Evolutionary conservation across 306 rosid genomes (phyloP), one percentile per base, ranked within the genome.

Genomic region (Leucaena leucocephala): DNA sequence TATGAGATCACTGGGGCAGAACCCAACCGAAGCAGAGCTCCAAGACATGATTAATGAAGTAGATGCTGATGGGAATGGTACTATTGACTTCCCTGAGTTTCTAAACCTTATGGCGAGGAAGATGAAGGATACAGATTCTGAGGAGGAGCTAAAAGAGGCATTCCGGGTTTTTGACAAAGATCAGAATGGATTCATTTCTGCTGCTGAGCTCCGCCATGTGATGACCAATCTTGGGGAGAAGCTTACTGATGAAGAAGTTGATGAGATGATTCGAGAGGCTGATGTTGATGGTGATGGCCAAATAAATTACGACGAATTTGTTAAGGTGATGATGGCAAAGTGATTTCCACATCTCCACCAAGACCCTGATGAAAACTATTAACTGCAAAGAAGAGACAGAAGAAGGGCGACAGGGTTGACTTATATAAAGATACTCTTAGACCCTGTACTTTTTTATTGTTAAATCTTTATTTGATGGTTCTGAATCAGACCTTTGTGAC

Each of bases 211-310:
- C 39, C 97, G 97, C 80, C 97, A 90, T 74, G 97, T 92, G 79
- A 92, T 92, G 97, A 92, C 97, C 67, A 92, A 92, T 83, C 94
- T 92, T 3, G 97, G 97, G 3, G 97, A 91, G 91, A 91, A 91
- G 83, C 92, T 91, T 85, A 91, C 92, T 0, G 97, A 91, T 27
- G 97, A 91, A 48, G 97, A 91, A 78, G 97, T 91, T 2, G 94
- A 91, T 72, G 97, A 91, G 91, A 91, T 91, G 97, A 89, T 91
- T 62, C 85, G 91, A 4, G 97, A 91, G 83, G 97, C 97, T 69
- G 97, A 91, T 71, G 92, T 90, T 71, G 97, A 92, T 57, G 97
- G 97, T 55, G 97, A 91, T 71, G 97, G 97, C 63, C 97, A 91
- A 89, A 91, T 91, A 82, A 91, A 91, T 75, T 91, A 91, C 27